Conservation (phyloP, 495 filamentous ascomycete species). For the Neurospora tetraspora region DNA sequence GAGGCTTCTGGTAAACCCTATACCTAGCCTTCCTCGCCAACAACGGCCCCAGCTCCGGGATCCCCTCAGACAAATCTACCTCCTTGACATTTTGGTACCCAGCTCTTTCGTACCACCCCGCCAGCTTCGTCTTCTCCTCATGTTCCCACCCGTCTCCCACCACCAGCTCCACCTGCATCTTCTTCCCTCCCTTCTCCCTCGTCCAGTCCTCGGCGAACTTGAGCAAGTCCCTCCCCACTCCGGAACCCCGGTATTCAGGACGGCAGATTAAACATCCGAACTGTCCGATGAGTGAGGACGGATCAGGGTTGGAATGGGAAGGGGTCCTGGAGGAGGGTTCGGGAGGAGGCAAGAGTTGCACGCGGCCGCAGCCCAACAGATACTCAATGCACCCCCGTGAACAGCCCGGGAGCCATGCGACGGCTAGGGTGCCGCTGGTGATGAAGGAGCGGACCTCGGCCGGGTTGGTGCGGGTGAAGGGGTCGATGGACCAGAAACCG, state of each 20-base stretch:
- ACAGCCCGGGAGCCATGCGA: background rate
- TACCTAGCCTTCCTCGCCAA: background rate
- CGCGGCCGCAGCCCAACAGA: background rate
- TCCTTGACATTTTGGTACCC: background rate
- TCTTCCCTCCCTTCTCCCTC: background rate
- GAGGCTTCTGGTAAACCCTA: slow-evolving; percentile 3
- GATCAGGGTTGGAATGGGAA: background rate
- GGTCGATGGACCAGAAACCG: background rate
- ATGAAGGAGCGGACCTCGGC: background rate
- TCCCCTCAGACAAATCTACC: background rate
- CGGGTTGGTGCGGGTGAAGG: background rate
- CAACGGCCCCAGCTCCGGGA: background rate
- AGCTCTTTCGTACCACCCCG: slow-evolving; percentile 2
- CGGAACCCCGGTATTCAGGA: background rate
- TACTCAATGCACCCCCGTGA: background rate
- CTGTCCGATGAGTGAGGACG: background rate
- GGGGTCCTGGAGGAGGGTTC: background rate
- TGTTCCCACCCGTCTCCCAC: background rate
- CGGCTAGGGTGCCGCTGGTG: background rate
- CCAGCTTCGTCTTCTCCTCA: background rate
- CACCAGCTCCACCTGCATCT: slow-evolving; percentile 5
- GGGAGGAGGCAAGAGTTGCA: background rate
- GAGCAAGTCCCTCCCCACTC: background rate
- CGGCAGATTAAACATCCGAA: background rate
- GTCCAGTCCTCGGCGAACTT: background rate